Percentiles rank a stretch among this genome's conserved stretches.
These are phyloP conservation scores for Magnaporthiopsis incrustans DNA, from an alignment of 2,329 filamentous ascomycete genomes.

Conservation along the genomic window DNA sequence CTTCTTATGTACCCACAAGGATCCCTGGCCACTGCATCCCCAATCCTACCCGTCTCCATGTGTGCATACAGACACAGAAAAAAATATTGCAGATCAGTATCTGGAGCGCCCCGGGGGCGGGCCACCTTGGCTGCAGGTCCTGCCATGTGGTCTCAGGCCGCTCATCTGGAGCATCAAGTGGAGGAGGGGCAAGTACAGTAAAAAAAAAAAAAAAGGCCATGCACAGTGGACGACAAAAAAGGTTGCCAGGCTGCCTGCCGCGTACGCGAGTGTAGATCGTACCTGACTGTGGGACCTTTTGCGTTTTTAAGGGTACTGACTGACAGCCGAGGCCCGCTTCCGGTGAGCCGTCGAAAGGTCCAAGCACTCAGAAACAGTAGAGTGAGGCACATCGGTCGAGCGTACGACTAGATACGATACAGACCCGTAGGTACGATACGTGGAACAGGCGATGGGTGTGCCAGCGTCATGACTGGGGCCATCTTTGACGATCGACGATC, in stretches of 20 bases:
- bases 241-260: background rate
- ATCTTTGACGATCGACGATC: background rate
- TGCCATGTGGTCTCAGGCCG: background rate
- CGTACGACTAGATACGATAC: background rate
- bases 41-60: background rate
- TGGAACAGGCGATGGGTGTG: background rate
- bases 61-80: too few species aligned
- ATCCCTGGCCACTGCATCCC: background rate
- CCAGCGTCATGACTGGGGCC: too few species aligned
- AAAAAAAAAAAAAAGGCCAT: too few species aligned
- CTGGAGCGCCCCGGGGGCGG: too few species aligned
- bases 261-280: background rate
- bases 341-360: background rate
- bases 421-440: background rate
- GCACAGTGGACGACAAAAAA: background rate
- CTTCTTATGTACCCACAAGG: background rate
- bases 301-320: background rate
- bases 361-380: background rate
- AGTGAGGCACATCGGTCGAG: too few species aligned
- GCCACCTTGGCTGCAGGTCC: background rate
- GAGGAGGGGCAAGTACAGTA: too few species aligned
- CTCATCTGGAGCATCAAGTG: background rate
- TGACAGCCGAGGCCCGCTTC: too few species aligned
- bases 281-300: background rate
- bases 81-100: background rate